Conservation (phyloP, 2,329 filamentous ascomycete species). For the Penicillium sp. region DNA sequence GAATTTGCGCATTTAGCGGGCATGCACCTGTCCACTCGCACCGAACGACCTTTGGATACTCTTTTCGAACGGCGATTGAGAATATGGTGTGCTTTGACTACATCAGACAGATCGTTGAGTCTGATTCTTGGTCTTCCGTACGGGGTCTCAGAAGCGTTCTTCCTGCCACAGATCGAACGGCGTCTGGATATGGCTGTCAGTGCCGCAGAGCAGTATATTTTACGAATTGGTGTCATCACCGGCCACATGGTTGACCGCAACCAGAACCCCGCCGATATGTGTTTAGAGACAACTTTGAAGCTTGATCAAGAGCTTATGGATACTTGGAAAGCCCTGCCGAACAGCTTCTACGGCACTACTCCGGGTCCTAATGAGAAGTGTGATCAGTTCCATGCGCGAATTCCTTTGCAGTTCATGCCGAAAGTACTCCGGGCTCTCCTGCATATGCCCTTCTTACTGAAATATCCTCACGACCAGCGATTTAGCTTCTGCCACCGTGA, state of each 20-base stretch:
- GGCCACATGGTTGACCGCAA: slow-evolving; percentile 53
- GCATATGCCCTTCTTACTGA: slow-evolving; percentile 57
- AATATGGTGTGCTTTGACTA: slow-evolving; percentile 51
- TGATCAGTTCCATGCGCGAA: slow-evolving; percentile 40
- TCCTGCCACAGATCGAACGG: slow-evolving; percentile 38
- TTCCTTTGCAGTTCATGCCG: slow-evolving; percentile 50
- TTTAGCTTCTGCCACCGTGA: slow-evolving; percentile 49
- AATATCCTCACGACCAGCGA: slow-evolving; percentile 42
- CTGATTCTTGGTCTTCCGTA: slow-evolving; percentile 62
- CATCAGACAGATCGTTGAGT: slow-evolving; percentile 58
- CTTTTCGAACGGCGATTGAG: slow-evolving; percentile 41
- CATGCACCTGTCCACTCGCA: slow-evolving; percentile 47
- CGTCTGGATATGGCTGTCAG: slow-evolving; percentile 27
- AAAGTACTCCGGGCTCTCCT: slow-evolving; percentile 49
- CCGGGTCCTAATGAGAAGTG: slow-evolving; percentile 27
- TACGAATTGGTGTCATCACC: slow-evolving; percentile 42
- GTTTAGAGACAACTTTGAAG: slow-evolving; percentile 47
- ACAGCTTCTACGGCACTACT: slow-evolving; percentile 39
- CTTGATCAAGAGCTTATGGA: slow-evolving; percentile 52
- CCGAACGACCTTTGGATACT: slow-evolving; percentile 32
- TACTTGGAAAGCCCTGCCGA: slow-evolving; percentile 38
- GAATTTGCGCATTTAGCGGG: slow-evolving; percentile 61
- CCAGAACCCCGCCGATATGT: slow-evolving; percentile 42
- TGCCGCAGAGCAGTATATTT: slow-evolving; percentile 37
- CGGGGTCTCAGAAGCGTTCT: slow-evolving; percentile 43